Conservation (phyloP, 805 yeast species). For the Hanseniaspora jakobsenii region DNA sequence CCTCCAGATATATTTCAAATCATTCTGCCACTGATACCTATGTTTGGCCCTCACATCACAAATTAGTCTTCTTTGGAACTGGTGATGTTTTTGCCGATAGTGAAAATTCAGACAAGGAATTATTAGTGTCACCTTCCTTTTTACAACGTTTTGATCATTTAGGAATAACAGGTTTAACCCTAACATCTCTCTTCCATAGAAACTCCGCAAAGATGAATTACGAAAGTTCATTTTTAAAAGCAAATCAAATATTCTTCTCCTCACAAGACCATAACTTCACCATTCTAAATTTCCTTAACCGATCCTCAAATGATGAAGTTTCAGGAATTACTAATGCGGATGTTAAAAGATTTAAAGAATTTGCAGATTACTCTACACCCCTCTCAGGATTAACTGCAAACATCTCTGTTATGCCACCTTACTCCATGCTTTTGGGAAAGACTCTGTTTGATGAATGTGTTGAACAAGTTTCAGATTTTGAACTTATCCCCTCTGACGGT, state of each 20-base stretch:
- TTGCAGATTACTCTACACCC: conserved; percentile 66
- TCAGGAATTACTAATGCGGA: conserved; percentile 3
- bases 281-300: conserved; percentile 7
- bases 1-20: conserved; percentile 37
- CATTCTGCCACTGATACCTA: conserved; percentile 58
- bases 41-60: conserved; percentile 71
- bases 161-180: conserved; percentile 43
- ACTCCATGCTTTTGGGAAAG: conserved; percentile 66
- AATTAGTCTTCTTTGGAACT: conserved; percentile 49
- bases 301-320: conserved; percentile 17
- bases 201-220: neutral
- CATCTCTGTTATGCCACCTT: conserved; percentile 59
- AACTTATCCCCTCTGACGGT: conserved; percentile 58
- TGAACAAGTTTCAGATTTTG: conserved; percentile 54
- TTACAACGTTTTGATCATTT: conserved; percentile 36
- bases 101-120: neutral
- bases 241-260: conserved; percentile 8
- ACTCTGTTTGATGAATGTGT: conserved; percentile 61
- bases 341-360: conserved; percentile 42
- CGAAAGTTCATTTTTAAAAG: conserved; percentile 3
- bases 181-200: conserved; percentile 34
- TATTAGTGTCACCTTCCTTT: conserved; percentile 21
- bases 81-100: too few relatives aligned
- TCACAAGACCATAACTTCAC: conserved; percentile 14
- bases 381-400: conserved; percentile 53